Conservation (phyloP, 306 rosid genomes). For the Begonia loranthoides region DNA sequence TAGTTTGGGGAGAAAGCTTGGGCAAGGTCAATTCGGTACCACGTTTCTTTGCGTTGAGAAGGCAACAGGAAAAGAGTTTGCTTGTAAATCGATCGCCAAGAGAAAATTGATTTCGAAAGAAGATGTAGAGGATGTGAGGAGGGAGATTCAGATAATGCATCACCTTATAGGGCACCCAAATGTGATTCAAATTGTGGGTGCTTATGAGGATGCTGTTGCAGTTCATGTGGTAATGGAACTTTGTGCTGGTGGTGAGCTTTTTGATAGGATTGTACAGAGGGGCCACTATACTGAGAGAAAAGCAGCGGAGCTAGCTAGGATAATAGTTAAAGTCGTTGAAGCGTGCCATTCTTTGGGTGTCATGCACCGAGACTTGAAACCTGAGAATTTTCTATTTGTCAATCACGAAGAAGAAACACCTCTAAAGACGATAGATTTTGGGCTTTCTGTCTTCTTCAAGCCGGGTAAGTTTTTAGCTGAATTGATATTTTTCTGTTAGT, state of each 20-base stretch:
- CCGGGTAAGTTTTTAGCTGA: background rate
- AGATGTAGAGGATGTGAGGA: background rate
- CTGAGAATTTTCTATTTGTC: background rate
- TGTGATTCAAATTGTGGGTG: background rate
- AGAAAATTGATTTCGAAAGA: background rate
- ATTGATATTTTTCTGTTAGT: too few relatives aligned
- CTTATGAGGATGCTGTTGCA: background rate
- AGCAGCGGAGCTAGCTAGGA: background rate
- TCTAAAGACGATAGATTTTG: background rate
- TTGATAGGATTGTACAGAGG: background rate
- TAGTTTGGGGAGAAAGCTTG: constrained; percentile 11
- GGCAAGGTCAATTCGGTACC: background rate
- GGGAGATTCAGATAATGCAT: background rate
- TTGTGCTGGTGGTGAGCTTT: background rate
- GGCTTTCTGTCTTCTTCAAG: background rate
- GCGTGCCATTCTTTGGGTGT: background rate
- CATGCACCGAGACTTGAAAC: background rate
- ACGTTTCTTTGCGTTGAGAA: background rate
- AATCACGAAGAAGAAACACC: background rate
- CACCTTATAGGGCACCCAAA: background rate
- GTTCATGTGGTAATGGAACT: background rate
- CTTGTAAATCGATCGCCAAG: background rate
- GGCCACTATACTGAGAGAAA: background rate
- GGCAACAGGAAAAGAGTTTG: background rate
- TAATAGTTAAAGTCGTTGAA: background rate